phyloP scores from a whole-genome alignment of 108 stramenopile species.

The Cyclotella baltica region DNA sequence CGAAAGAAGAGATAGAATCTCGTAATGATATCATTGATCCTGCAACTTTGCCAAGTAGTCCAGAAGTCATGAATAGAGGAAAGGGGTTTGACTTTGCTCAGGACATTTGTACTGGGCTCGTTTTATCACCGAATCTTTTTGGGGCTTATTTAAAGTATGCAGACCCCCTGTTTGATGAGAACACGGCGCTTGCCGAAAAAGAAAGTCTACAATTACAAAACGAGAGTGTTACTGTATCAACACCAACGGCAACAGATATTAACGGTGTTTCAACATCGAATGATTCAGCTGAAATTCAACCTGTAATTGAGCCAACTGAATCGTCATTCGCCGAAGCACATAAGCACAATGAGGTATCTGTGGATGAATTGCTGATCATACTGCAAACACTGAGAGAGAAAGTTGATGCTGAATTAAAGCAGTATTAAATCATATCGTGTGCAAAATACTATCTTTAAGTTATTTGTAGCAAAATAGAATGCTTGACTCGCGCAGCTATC shows the following conservation, averaged over 20 bases:
- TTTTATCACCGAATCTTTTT: constrained; percentile 68
- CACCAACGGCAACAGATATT: not conserved
- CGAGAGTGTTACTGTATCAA: not conserved
- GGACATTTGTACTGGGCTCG: constrained; percentile 68
- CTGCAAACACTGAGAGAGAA: constrained; percentile 3
- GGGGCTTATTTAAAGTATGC: constrained; percentile 66
- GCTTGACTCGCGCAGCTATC: too few relatives aligned
- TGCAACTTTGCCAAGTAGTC: constrained; percentile 58
- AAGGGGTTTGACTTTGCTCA: constrained; percentile 74
- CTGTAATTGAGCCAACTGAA: not conserved
- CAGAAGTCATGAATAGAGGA: constrained; percentile 57
- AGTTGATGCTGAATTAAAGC: not conserved
- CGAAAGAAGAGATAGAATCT: constrained; percentile 46
- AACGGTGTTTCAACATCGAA: not conserved
- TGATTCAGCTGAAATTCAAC: not conserved
- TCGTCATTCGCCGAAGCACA: not conserved
- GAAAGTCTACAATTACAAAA: not conserved
- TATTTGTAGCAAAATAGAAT: too few relatives aligned
- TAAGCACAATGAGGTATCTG: not conserved
- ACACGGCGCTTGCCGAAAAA: constrained; percentile 2
- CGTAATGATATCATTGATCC: constrained; percentile 56
- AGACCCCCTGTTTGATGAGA: constrained; percentile 73
- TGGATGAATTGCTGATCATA: not conserved
- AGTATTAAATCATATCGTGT: not conserved
- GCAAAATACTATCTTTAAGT: not conserved